Evolutionary conservation across 192 early-diverging fungal genomes (phyloP).

Genomic region (Backusella australiensis): DNA sequence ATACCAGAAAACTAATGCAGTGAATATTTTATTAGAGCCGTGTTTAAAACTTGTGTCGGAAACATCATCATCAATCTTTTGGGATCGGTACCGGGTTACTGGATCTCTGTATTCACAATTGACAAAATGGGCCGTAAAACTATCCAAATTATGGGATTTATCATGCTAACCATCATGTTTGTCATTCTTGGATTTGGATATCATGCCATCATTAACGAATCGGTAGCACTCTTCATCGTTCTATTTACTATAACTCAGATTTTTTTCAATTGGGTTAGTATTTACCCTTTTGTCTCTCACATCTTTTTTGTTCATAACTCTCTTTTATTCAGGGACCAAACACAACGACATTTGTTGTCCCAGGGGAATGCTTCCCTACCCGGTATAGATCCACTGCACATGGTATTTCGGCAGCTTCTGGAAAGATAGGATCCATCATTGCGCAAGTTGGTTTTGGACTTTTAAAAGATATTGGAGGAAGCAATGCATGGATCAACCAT

Average conservation of each 20-base stretch:
- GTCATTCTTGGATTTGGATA: conserved; percentile 71
- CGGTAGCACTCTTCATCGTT: conserved; percentile 57
- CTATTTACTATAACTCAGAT: conserved; percentile 66
- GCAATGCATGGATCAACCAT: conserved; percentile 56
- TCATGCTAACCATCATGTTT: conserved; percentile 72
- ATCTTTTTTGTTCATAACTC: neutral
- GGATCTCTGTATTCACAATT: conserved; percentile 87
- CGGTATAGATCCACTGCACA: conserved; percentile 78
- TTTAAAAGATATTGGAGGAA: conserved; percentile 71
- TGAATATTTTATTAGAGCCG: conserved; percentile 42
- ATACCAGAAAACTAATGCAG: neutral
- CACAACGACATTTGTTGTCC: conserved; percentile 84
- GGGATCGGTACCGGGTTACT: conserved; percentile 93
- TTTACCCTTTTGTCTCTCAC: neutral
- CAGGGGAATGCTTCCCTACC: conserved; percentile 82
- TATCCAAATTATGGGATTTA: conserved; percentile 94
- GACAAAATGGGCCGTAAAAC: conserved; percentile 87
- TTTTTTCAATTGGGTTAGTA: conserved; percentile 80
- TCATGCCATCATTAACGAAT: conserved; percentile 59
- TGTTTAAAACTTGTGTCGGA: conserved; percentile 76
- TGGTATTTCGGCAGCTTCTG: conserved; percentile 78
- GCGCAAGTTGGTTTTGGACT: conserved; percentile 70
- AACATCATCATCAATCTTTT: conserved; percentile 88
- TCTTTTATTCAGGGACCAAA: conserved; percentile 70
- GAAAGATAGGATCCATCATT: conserved; percentile 78